Evolutionary conservation across 495 filamentous ascomycete species (phyloP).

Genomic region (Bacidia gigantensis): DNA sequence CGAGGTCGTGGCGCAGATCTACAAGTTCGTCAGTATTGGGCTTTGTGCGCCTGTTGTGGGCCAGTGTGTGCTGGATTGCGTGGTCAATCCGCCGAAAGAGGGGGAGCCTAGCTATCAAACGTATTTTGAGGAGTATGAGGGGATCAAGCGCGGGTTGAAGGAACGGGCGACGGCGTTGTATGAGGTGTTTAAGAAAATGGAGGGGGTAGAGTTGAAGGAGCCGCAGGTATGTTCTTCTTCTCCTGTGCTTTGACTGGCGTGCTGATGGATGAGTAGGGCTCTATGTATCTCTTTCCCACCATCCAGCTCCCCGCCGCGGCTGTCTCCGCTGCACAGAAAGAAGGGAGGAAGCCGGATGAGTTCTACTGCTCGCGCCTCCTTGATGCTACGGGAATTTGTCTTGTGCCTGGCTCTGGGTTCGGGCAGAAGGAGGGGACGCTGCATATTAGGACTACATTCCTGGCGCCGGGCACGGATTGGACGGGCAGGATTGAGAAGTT

Average conservation of each 20-base stretch:
- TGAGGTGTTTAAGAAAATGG: slow-evolving; percentile 83
- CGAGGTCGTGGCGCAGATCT: slow-evolving; percentile 80
- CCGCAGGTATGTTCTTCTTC: slow-evolving; percentile 33
- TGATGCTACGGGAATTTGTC: slow-evolving; percentile 90
- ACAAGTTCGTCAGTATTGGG: slow-evolving; percentile 94
- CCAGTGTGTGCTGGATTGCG: slow-evolving; percentile 88
- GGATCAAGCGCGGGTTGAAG: slow-evolving; percentile 59
- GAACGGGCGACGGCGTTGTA: slow-evolving; percentile 72
- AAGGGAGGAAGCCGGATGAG: slow-evolving; percentile 69
- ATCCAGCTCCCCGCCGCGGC: slow-evolving; percentile 48
- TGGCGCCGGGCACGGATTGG: slow-evolving; percentile 94
- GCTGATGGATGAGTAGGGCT: slow-evolving; percentile 56
- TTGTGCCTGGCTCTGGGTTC: slow-evolving; percentile 84
- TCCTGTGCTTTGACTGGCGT: no score
- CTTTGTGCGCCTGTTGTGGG: slow-evolving; percentile 91
- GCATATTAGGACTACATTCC: slow-evolving; percentile 94
- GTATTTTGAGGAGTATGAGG: slow-evolving; percentile 72
- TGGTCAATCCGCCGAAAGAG: slow-evolving; percentile 82
- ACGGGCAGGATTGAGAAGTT: slow-evolving; percentile 76
- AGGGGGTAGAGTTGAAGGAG: slow-evolving; percentile 77
- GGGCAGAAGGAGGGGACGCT: slow-evolving; percentile 83
- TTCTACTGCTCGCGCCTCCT: slow-evolving; percentile 85
- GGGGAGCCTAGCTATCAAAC: slow-evolving; percentile 71
- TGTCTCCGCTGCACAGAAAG: slow-evolving; percentile 54
- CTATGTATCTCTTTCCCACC: slow-evolving; percentile 97